These are phyloP conservation scores for Euclidium syriacum DNA, from an alignment of 345 rosid species.

Conservation along the genomic window DNA sequence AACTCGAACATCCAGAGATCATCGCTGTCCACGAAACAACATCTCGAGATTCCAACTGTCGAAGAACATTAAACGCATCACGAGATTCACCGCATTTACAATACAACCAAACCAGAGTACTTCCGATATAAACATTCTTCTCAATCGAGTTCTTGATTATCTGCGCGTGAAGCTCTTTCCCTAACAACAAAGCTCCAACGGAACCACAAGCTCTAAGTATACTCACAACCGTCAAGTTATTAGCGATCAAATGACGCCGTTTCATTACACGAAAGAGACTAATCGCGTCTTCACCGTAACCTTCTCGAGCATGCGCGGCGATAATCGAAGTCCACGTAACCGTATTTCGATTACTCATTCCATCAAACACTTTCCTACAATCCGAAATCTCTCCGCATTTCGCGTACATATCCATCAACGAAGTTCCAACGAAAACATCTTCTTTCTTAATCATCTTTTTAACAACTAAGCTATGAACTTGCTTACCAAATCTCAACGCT, in stretches of 20 bases:
- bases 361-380: slow-evolving; percentile 56
- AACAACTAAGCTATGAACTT: slow-evolving; percentile 59
- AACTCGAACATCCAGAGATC: slow-evolving; percentile 71
- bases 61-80: slow-evolving; percentile 58
- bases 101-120: slow-evolving; percentile 79
- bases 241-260: slow-evolving; percentile 52
- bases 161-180: slow-evolving; percentile 77
- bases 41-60: slow-evolving; percentile 64
- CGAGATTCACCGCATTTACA: slow-evolving; percentile 67
- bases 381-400: slow-evolving; percentile 73
- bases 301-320: slow-evolving; percentile 76
- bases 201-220: slow-evolving; percentile 82
- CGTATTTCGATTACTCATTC: slow-evolving; percentile 62
- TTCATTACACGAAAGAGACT: slow-evolving; percentile 68
- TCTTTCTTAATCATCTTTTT: slow-evolving; percentile 57
- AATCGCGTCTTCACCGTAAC: slow-evolving; percentile 74
- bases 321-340: slow-evolving; percentile 91
- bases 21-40: slow-evolving; percentile 94
- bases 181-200: slow-evolving; percentile 44
- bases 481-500: slow-evolving; percentile 56
- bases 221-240: slow-evolving; percentile 67
- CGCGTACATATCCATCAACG: slow-evolving; percentile 82
- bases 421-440: slow-evolving; percentile 67
- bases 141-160: slow-evolving; percentile 49
- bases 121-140: slow-evolving; percentile 54